Conservation (phyloP, 108 stramenopile species). For the Fistulifera pelliculosa region DNA sequence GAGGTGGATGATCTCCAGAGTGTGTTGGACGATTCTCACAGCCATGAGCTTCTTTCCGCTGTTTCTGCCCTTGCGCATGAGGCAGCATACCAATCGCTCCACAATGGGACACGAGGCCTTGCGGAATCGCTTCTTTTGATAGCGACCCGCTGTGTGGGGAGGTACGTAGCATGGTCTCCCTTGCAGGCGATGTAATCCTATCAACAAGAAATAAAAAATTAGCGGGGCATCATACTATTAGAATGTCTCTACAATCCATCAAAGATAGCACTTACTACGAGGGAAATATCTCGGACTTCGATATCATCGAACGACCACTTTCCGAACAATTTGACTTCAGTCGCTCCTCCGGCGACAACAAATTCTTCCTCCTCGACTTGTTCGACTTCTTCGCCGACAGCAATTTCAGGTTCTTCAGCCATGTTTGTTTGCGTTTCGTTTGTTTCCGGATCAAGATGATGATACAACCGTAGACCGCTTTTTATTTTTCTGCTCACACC, state of each 20-base stretch:
- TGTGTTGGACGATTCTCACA: constrained; percentile 97
- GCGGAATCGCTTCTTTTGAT: constrained; percentile 99
- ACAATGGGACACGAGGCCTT: constrained; percentile 99
- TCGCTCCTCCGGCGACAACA: constrained; percentile 58
- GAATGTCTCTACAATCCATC: neutral
- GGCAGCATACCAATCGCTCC: constrained; percentile 95
- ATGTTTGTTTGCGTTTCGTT: constrained; percentile 24
- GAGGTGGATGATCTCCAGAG: constrained; percentile 99
- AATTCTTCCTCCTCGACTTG: constrained; percentile 68
- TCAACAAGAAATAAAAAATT: constrained; percentile 5
- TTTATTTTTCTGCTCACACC: too few species aligned
- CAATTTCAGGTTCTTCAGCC: constrained; percentile 67
- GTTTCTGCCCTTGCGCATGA: constrained; percentile 99
- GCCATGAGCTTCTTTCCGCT: constrained; percentile 99
- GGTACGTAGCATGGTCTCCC: constrained; percentile 95
- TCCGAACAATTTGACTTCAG: constrained; percentile 93
- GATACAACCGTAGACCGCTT: too few species aligned
- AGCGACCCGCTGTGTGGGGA: constrained; percentile 99
- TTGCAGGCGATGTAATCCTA: constrained; percentile 95
- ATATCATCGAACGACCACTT: constrained; percentile 98
- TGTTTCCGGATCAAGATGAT: too few species aligned
- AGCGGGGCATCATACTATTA: neutral
- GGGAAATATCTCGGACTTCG: constrained; percentile 96
- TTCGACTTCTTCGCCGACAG: constrained; percentile 34
- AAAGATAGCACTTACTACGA: constrained; percentile 46